Base-by-base conservation (phyloP, 2,329 filamentous ascomycete genomes). In the Cercospora citrullina region DNA sequence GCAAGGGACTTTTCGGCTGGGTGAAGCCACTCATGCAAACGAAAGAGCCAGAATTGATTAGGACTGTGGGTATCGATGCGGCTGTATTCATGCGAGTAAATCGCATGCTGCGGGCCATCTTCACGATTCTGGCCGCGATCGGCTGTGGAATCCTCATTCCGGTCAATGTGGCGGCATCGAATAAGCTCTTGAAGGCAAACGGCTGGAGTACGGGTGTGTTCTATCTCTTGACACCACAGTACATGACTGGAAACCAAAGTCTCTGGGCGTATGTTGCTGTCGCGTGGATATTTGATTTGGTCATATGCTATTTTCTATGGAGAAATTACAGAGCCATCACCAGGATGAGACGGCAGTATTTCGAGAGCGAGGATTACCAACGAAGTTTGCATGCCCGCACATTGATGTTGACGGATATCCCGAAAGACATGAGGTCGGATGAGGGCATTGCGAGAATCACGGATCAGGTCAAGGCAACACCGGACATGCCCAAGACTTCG, bases 51-150 rank as follows among this genome's bases (percentile, higher is more conserved):
- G 86, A 91, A 14, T 80, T 97, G 69, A 85, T 97, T 26, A 86
- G 91, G n/a, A 89, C 91, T 74, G 89, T 97, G 45, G 95, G 95
- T 60, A 84, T 99, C 82, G 95, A 99, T 80, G 95, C 94, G 8
- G 91, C 91, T 8, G 82, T 99, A 59, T 98, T 99, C 79, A 83
- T 99, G 72, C 90, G 94, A 63, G 94, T 97, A 75, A 87, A 90
- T 60, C 87, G 89, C 72, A 98, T 99, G 95, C 92, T 92, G 77
- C 89, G 95, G 68, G 95, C 97, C 78, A 91, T 98, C 71, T 97
- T 98, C 77, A 77, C 91, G 30, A 81, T 87, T 7, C 81, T 97
- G 65, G 86, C 89, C 30, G 71, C 96, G 6, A 79, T 96, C 33
- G 93, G 91, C 18, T 90, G 92, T 72, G 84, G 84, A 63, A 87